phyloP scores from a whole-genome alignment of 2,329 filamentous ascomycete genomes.

The Rhytidhysteron rufulum region DNA sequence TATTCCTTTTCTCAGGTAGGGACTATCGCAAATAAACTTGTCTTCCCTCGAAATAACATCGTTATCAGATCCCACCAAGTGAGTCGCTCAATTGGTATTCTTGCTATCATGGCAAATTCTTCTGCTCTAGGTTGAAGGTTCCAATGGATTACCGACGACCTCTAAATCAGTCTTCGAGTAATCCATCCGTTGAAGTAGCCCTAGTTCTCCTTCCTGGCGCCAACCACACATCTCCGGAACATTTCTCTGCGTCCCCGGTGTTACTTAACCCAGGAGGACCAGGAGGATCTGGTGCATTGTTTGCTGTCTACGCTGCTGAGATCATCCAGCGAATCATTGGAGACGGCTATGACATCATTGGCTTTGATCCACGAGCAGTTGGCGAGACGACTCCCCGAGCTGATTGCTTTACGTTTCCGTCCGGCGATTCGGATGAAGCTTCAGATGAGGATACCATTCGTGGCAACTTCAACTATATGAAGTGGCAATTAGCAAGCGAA shows the following conservation, averaged over 20 bases:
- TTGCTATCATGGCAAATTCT: slow-evolving; percentile 36
- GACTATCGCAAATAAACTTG: no score
- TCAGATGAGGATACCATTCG: neutral
- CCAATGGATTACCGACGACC: slow-evolving; percentile 47
- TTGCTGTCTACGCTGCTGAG: slow-evolving; percentile 10
- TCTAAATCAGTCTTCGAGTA: slow-evolving; percentile 27
- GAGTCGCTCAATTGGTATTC: slow-evolving; percentile 44
- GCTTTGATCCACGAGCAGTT: slow-evolving; percentile 21
- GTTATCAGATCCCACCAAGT: slow-evolving; percentile 41
- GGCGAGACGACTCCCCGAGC: slow-evolving; percentile 1
- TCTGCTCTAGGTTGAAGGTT: slow-evolving; percentile 45
- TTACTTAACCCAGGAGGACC: slow-evolving; percentile 9
- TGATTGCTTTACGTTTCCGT: slow-evolving; percentile 5
- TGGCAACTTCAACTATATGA: neutral
- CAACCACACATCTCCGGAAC: neutral
- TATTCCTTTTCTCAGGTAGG: no score
- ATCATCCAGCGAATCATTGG: slow-evolving; percentile 3
- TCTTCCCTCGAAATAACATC: neutral
- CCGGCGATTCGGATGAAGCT: neutral
- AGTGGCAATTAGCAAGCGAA: neutral
- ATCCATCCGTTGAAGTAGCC: neutral
- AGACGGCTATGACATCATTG: slow-evolving; percentile 13
- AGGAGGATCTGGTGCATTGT: slow-evolving; percentile 24
- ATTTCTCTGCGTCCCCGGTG: neutral
- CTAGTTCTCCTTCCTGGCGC: neutral